These are phyloP conservation scores for Fagopyrum tataricum DNA, from an alignment of 148 eudicot genomes.

Conservation along the genomic window DNA sequence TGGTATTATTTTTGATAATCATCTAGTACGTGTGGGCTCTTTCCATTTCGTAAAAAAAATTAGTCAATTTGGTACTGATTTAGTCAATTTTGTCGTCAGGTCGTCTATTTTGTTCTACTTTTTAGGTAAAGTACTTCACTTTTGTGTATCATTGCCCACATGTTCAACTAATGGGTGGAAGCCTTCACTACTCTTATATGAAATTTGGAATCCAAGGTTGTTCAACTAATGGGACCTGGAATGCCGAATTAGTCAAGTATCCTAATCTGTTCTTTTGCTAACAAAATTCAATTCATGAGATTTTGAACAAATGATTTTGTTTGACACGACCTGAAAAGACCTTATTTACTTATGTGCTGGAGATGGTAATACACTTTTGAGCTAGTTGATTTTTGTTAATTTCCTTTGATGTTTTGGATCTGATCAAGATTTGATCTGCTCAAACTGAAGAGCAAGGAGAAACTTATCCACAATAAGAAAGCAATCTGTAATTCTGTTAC, in stretches of 20 bases:
- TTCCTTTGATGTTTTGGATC: not conserved
- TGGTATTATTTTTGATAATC: too few relatives aligned
- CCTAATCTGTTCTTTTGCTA: not conserved
- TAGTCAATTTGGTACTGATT: too few relatives aligned
- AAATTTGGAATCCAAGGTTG: too few relatives aligned
- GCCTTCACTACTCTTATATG: too few relatives aligned
- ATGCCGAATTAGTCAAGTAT: not conserved
- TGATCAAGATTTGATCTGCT: not conserved
- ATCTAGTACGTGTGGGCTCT: too few relatives aligned
- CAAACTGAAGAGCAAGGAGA: not conserved
- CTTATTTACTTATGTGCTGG: slow-evolving; percentile 60
- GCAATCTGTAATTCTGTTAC: slow-evolving; percentile 6
- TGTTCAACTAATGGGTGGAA: too few relatives aligned
- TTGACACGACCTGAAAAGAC: too few relatives aligned
- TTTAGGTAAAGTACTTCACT: too few relatives aligned
- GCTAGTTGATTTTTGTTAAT: not conserved
- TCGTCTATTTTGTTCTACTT: too few relatives aligned
- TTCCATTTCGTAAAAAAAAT: too few relatives aligned
- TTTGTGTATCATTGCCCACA: too few relatives aligned
- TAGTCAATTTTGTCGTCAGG: too few relatives aligned
- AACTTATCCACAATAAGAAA: not conserved
- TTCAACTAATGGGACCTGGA: not conserved
- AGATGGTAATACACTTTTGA: slow-evolving; percentile 50
- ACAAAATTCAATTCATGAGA: not conserved
- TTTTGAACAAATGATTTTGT: not conserved